A percentile compares a stretch with the other conserved stretches of the same genome.
Evolutionary conservation across 345 rosid species (phyloP).

Genomic region (Hibiscus tridactylites): DNA sequence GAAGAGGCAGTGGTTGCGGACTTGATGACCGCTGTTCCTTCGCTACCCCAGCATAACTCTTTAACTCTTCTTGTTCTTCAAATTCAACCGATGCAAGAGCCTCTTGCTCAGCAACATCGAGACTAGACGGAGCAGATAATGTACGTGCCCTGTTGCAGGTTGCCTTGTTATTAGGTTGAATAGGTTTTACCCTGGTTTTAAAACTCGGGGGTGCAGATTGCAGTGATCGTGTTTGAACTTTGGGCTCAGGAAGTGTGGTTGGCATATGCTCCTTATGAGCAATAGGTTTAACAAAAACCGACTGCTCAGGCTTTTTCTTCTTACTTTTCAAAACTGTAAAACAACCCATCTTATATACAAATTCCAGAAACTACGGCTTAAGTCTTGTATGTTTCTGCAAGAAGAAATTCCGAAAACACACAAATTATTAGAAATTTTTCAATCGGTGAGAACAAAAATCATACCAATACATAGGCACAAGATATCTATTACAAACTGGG

Average conservation of each 20-base stretch:
- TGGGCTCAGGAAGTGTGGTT: conserved; percentile 75
- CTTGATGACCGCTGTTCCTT: conserved; percentile 42
- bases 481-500: neutral
- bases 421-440: neutral
- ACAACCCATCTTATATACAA: conserved; percentile 63
- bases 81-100: conserved; percentile 43
- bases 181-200: conserved; percentile 78
- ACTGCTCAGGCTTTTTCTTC: conserved; percentile 60
- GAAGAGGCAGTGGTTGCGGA: conserved; percentile 91
- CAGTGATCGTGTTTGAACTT: conserved; percentile 46
- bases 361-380: conserved; percentile 3
- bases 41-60: conserved; percentile 24
- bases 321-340: conserved; percentile 67
- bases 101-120: conserved; percentile 76
- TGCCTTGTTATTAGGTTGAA: conserved; percentile 28
- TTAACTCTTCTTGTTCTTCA: conserved; percentile 63
- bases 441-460: neutral
- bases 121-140: conserved; percentile 81
- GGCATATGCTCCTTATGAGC: conserved; percentile 59
- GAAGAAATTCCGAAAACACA: conserved; percentile 2
- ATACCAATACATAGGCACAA: neutral
- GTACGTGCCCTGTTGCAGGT: conserved; percentile 48
- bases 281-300: conserved; percentile 33
- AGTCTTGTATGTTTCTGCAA: conserved; percentile 18
- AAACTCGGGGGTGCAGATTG: conserved; percentile 98